These are phyloP conservation scores for Venturia asperata DNA, from an alignment of 2,329 filamentous ascomycete species.

Conservation along the genomic window DNA sequence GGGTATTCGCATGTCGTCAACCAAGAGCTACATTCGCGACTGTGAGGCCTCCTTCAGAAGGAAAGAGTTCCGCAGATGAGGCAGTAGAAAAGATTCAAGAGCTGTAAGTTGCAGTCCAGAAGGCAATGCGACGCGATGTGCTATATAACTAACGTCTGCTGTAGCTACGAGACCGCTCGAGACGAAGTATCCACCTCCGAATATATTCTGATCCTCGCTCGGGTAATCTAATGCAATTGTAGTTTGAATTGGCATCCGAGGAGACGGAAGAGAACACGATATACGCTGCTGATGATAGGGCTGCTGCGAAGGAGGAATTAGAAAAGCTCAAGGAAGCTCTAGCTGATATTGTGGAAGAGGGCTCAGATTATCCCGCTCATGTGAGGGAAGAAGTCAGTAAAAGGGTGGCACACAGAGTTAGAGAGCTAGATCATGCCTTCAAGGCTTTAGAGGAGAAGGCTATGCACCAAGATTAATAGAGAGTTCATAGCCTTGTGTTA, in stretches of 20 bases:
- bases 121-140: background rate
- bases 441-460: slow-evolving; percentile 46
- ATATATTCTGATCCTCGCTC: background rate
- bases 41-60: background rate
- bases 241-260: slow-evolving; percentile 46
- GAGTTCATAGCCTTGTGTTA: background rate
- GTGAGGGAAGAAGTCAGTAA: slow-evolving; percentile 45
- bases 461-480: slow-evolving; percentile 39
- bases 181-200: slow-evolving; percentile 11
- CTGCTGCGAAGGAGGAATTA: slow-evolving; percentile 47
- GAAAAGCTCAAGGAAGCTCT: slow-evolving; percentile 44
- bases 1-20: background rate
- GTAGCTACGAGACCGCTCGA: slow-evolving; percentile 16
- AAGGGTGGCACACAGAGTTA: slow-evolving; percentile 44
- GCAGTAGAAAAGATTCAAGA: slow-evolving; percentile 19
- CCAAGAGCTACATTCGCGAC: background rate
- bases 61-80: slow-evolving; percentile 15
- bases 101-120: background rate
- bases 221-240: background rate
- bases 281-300: slow-evolving; percentile 49
- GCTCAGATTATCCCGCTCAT: slow-evolving; percentile 30
- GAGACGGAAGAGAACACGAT: slow-evolving; percentile 48
- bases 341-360: slow-evolving; percentile 34
- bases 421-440: slow-evolving; percentile 48
- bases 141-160: slow-evolving; percentile 6